These are phyloP conservation scores for Domatiomyces globalis DNA, from an alignment of 2,329 filamentous ascomycete species.

Conservation along the genomic window DNA sequence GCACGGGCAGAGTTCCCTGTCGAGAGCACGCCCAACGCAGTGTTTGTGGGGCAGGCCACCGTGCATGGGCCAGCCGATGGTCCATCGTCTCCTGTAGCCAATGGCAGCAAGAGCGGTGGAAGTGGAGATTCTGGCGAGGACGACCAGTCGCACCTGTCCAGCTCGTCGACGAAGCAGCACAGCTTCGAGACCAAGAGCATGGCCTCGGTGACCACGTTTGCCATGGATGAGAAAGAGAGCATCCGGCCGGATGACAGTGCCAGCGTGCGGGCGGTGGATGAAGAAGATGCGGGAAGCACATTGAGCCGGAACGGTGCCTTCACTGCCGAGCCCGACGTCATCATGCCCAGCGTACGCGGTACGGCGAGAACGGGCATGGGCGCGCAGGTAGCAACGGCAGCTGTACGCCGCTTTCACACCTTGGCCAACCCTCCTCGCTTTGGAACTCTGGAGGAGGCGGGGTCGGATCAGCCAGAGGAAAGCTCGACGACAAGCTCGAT, in stretches of 20 bases:
- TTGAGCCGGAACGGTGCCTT: conserved; percentile 10
- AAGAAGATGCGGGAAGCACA: conserved; percentile 58
- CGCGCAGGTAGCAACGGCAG: conserved; percentile 2
- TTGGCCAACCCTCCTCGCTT: conserved; percentile 18
- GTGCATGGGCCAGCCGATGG: not conserved
- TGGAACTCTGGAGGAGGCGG: conserved; percentile 14
- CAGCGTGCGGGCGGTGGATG: conserved; percentile 78
- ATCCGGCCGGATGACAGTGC: conserved; percentile 89
- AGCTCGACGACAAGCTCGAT: conserved; percentile 15
- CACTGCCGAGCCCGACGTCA: conserved; percentile 2
- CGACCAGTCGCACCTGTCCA: conserved; percentile 39
- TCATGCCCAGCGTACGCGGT: conserved; percentile 1
- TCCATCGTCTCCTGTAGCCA: not conserved
- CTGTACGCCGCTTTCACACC: conserved; percentile 15
- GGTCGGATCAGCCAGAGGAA: conserved; percentile 7
- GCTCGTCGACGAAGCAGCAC: conserved; percentile 62
- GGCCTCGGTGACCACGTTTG: conserved; percentile 85
- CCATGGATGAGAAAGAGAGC: conserved; percentile 93
- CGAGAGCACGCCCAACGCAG: not conserved
- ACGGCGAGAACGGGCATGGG: conserved; percentile 3
- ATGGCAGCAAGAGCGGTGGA: conserved; percentile 9
- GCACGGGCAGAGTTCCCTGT: not conserved
- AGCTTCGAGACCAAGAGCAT: conserved; percentile 91
- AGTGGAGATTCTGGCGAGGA: conserved; percentile 26
- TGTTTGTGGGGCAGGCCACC: not conserved